Conservation (phyloP, 805 yeast genomes). For the Yamadazyma sp. region DNA sequence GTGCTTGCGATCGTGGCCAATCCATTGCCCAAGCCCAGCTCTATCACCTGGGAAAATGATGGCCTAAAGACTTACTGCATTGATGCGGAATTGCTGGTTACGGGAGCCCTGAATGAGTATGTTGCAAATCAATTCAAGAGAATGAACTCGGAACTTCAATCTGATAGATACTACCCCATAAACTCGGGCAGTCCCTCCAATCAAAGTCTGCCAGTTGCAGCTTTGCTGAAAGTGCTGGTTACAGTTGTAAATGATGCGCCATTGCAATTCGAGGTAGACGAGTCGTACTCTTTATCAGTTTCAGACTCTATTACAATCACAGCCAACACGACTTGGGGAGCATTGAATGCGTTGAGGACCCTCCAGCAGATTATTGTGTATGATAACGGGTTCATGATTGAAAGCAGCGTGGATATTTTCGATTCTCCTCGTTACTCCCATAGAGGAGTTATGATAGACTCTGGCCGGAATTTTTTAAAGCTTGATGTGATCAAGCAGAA, state of each 20-base stretch:
- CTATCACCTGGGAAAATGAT: slow-evolving; percentile 10
- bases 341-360: slow-evolving; percentile 39
- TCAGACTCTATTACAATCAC: slow-evolving; percentile 20
- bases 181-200: too few species aligned
- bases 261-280: slow-evolving; percentile 38
- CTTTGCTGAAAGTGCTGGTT: background rate
- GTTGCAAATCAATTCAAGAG: background rate
- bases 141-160: background rate
- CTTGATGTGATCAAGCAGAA: slow-evolving; percentile 28
- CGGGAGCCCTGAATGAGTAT: background rate
- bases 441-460: slow-evolving; percentile 41
- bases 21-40: slow-evolving; percentile 14
- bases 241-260: slow-evolving; percentile 13
- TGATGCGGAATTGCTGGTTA: background rate
- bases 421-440: slow-evolving; percentile 38
- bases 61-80: slow-evolving; percentile 7
- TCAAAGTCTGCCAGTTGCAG: too few species aligned
- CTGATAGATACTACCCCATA: background rate
- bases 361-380: slow-evolving; percentile 40
- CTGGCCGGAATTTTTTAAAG: slow-evolving; percentile 35
- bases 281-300: slow-evolving; percentile 29
- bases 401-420: slow-evolving; percentile 29
- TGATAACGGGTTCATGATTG: slow-evolving; percentile 26
- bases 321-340: slow-evolving; percentile 43
- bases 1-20: slow-evolving; percentile 22